Evolutionary conservation across 2,329 filamentous ascomycete genomes (phyloP), one percentile per base, ranked within the genome.

Genomic region (Pseudocercospora ulei): DNA sequence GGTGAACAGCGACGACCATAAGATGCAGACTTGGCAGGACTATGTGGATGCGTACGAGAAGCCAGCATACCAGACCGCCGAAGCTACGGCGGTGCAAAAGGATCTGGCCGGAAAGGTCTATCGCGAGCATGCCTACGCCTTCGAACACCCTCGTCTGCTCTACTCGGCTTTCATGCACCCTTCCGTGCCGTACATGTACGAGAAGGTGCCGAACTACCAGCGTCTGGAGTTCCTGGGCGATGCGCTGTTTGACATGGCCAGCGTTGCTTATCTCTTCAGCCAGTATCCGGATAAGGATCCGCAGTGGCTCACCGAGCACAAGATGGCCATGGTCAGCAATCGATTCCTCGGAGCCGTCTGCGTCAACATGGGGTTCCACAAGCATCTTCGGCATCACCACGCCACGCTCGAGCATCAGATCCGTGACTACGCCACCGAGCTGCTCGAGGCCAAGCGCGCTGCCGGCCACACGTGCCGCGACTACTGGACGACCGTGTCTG

Each of bases 251-350:
- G 87, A 95, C 56, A 82, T 88, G 75, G 80, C 71, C 7, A 84
- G 80, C 53, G 79, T 96, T 38, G 81, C 87, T 51, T 77, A 83
- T 52, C 70, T 98, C 3, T 96, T 85, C 63, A 71, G 77, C 50
- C 70, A 68, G 3, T 85, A 82, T 51, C 85, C 86, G 0, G 67
- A 75, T 35, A 82, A 80, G 41, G 86, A 94, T 54, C 88, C 90
- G 0, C 87, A 96, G 58, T 96, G 88, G 88, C 69, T 98, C 43
- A 96, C 90, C 0, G 90, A 96, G 62, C 88, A 96, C 69, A 96
- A 96, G 65, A 95, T 92, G 78, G 85, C 87, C n/a, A 95, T 98
- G 83, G 87, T 90, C 0, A 90, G 84, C 37, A 98, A 98, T 64
- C 86, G 87, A 44, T 98, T 96, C 56, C 71, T 95, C 1, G 85